These are phyloP conservation scores for Plasmodium berghei DNA, from an alignment of 169 alveolate genomes.

Conservation along the genomic window DNA sequence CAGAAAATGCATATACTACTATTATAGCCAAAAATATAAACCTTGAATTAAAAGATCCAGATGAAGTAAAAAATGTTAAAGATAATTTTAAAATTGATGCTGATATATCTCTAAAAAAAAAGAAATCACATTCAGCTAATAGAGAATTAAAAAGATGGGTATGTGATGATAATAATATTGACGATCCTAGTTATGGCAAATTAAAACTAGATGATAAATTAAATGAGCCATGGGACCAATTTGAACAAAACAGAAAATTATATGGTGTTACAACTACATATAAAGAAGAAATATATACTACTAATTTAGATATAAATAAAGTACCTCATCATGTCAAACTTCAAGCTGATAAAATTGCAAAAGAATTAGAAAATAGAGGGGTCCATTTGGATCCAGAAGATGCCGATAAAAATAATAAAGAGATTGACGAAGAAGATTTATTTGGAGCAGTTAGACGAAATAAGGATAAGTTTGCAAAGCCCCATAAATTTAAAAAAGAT, in stretches of 20 bases:
- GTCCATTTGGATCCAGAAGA: constrained; percentile 80
- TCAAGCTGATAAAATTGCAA: constrained; percentile 80
- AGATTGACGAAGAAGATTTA: constrained; percentile 82
- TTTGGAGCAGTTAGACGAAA: constrained; percentile 71
- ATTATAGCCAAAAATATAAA: constrained; percentile 57
- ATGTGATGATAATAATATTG: constrained; percentile 22
- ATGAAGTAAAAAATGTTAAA: constrained; percentile 21
- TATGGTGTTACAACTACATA: constrained; percentile 75
- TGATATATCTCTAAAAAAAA: constrained; percentile 58
- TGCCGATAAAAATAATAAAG: constrained; percentile 77
- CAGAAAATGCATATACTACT: constrained; percentile 40
- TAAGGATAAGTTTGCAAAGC: constrained; percentile 37
- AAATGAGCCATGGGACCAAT: constrained; percentile 76
- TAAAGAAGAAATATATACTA: constrained; percentile 85
- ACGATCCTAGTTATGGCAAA: constrained; percentile 20
- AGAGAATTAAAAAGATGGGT: constrained; percentile 76
- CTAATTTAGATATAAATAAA: constrained; percentile 79
- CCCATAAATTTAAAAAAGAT: constrained; percentile 42
- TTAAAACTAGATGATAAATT: constrained; percentile 41
- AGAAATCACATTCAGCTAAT: constrained; percentile 39
- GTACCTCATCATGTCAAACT: constrained; percentile 82
- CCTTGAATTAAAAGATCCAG: constrained; percentile 69
- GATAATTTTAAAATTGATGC: constrained; percentile 58
- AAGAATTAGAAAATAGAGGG: constrained; percentile 79
- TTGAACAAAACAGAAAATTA: constrained; percentile 69